phyloP scores from a whole-genome alignment of 495 filamentous ascomycete species.

The Penicillium nucicola region DNA sequence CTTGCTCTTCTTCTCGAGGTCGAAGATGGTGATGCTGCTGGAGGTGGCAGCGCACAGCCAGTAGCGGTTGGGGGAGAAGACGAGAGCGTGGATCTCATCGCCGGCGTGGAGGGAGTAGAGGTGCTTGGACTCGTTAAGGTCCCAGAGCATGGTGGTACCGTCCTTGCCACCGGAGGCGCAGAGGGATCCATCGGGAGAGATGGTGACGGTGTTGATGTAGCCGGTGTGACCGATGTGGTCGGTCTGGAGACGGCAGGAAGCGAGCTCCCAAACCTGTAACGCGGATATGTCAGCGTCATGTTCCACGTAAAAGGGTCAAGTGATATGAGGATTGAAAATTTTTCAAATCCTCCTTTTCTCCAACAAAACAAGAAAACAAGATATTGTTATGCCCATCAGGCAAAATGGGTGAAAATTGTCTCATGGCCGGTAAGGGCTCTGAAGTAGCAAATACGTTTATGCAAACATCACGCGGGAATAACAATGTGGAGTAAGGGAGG shows the following conservation, averaged over 20 bases:
- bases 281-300: conserved; percentile 24
- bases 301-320: conserved; percentile 2
- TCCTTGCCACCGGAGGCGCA: conserved; percentile 99
- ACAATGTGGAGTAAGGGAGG: neutral
- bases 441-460: conserved; percentile 99
- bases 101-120: conserved; percentile 99
- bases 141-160: conserved; percentile 99
- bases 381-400: conserved; percentile 64
- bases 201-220: conserved; percentile 99
- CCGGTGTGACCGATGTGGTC: conserved; percentile 99
- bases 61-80: conserved; percentile 99
- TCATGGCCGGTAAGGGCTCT: conserved; percentile 93
- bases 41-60: conserved; percentile 98
- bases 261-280: conserved; percentile 94
- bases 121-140: conserved; percentile 99
- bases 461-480: conserved; percentile 79
- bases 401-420: conserved; percentile 83
- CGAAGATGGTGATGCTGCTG: conserved; percentile 99
- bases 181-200: conserved; percentile 98
- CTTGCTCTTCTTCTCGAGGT: conserved; percentile 99
- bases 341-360: conserved; percentile 14
- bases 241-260: conserved; percentile 97
- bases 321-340: conserved; percentile 5
- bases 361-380: conserved; percentile 18
- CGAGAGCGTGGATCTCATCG: conserved; percentile 99